These are phyloP conservation scores for Pedinophyceae sp. DNA, from an alignment of 139 green algal genomes.

Conservation along the genomic window DNA sequence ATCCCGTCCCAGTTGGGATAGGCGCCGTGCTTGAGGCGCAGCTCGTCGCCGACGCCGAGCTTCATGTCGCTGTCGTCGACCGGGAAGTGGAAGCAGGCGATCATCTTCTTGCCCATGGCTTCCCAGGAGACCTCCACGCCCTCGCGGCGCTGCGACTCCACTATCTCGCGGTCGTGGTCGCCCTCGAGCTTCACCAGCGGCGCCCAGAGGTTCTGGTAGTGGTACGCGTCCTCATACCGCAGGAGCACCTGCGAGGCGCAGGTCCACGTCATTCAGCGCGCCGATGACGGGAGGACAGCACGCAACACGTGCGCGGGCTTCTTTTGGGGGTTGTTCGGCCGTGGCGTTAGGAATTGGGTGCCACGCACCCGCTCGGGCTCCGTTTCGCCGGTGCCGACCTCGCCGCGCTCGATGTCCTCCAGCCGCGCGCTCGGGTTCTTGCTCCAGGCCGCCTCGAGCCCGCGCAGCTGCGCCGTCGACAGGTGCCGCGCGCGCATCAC, in stretches of 20 bases:
- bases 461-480: conserved; percentile 33
- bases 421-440: conserved; percentile 44
- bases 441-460: conserved; percentile 84
- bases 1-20: conserved; percentile 47
- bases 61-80: conserved; percentile 53
- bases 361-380: no score
- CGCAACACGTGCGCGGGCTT: no score
- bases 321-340: no score
- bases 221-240: conserved; percentile 79
- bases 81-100: conserved; percentile 82
- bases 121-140: not conserved
- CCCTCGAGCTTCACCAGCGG: conserved; percentile 83
- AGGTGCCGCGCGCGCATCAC: conserved; percentile 48
- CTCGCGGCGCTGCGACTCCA: not conserved
- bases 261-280: conserved; percentile 6
- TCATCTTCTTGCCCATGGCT: conserved; percentile 32
- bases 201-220: conserved; percentile 74
- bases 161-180: conserved; percentile 68
- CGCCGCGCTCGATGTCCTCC: conserved; percentile 46
- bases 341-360: no score
- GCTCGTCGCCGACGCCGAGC: conserved; percentile 63
- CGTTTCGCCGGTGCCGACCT: no score
- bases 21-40: conserved; percentile 60
- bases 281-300: no score
- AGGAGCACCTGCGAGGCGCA: conserved; percentile 52